These are phyloP conservation scores for Podospora sp. DNA, from an alignment of 495 filamentous ascomycete genomes.

Conservation along the genomic window DNA sequence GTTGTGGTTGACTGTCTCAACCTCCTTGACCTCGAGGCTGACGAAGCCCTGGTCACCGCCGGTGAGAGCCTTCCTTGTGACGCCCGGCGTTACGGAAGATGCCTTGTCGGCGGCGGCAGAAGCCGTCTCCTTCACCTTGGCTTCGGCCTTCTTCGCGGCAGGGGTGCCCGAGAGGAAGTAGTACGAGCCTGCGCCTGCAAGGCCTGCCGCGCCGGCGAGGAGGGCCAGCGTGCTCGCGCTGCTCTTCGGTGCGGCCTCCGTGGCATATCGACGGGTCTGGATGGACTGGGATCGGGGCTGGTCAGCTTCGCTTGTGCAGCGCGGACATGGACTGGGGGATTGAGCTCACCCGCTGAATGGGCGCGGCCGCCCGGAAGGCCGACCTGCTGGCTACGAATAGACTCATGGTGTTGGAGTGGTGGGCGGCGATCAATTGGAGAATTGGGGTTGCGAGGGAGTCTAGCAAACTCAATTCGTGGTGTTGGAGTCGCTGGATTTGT, in stretches of 20 bases:
- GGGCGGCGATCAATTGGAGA: constrained; percentile 9
- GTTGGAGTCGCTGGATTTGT: neutral
- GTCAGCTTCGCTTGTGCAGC: constrained; percentile 1
- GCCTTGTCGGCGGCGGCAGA: constrained; percentile 26
- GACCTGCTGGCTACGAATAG: constrained; percentile 38
- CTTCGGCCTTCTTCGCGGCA: constrained; percentile 51
- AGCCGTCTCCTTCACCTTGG: constrained; percentile 50
- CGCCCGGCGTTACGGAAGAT: constrained; percentile 11
- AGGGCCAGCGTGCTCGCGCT: constrained; percentile 49
- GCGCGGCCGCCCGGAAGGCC: constrained; percentile 35
- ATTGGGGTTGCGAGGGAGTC: neutral
- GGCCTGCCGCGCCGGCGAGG: constrained; percentile 38
- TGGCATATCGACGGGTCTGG: constrained; percentile 55
- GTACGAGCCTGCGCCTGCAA: constrained; percentile 52
- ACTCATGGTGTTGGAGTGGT: constrained; percentile 31
- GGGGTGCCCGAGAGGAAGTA: constrained; percentile 54
- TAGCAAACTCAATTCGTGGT: constrained; percentile 1
- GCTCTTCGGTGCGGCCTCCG: constrained; percentile 45
- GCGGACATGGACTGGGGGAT: constrained; percentile 9
- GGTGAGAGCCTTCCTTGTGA: constrained; percentile 65
- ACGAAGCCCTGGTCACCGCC: constrained; percentile 89
- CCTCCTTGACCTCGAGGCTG: constrained; percentile 73
- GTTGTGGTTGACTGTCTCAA: constrained; percentile 81
- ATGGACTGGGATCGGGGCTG: constrained; percentile 16
- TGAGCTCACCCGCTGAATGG: constrained; percentile 37